phyloP scores from a whole-genome alignment of 768 basidiomycete species.

The Hydnomerulius pinastri region DNA sequence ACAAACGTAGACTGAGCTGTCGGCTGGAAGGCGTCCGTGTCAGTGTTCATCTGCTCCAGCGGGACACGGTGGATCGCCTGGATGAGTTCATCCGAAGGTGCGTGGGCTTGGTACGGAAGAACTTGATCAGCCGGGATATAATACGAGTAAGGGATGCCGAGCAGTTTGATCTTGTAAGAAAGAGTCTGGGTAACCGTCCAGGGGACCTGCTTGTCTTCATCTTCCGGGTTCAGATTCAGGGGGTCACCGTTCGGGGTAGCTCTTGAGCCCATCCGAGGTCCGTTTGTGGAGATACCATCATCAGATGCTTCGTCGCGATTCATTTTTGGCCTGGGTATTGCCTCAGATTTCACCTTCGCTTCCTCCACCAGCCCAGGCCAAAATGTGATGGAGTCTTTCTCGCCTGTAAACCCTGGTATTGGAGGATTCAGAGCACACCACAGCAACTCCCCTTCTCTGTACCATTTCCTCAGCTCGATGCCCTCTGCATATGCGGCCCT shows the following conservation, averaged over 20 bases:
- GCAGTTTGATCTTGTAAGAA: slow-evolving; percentile 67
- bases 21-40: slow-evolving; percentile 56
- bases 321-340: slow-evolving; percentile 32
- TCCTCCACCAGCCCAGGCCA: slow-evolving; percentile 78
- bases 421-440: slow-evolving; percentile 63
- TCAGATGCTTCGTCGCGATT: neutral
- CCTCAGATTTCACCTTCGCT: slow-evolving; percentile 47
- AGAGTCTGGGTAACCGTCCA: slow-evolving; percentile 66
- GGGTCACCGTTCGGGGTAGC: slow-evolving; percentile 10
- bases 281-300: neutral
- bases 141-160: slow-evolving; percentile 54
- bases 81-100: slow-evolving; percentile 54
- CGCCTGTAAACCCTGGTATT: slow-evolving; percentile 42
- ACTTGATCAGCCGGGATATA: slow-evolving; percentile 56
- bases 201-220: slow-evolving; percentile 34
- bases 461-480: slow-evolving; percentile 56
- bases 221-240: slow-evolving; percentile 7
- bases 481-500: slow-evolving; percentile 53
- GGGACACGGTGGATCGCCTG: slow-evolving; percentile 47
- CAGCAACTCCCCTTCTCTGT: slow-evolving; percentile 67
- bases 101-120: slow-evolving; percentile 75
- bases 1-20: slow-evolving; percentile 37
- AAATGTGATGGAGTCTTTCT: slow-evolving; percentile 52
- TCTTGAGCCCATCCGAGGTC: slow-evolving; percentile 6
- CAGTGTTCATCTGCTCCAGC: slow-evolving; percentile 44